These are phyloP conservation scores for Lentinus brumalis DNA, from an alignment of 768 basidiomycete species.

Conservation along the genomic window DNA sequence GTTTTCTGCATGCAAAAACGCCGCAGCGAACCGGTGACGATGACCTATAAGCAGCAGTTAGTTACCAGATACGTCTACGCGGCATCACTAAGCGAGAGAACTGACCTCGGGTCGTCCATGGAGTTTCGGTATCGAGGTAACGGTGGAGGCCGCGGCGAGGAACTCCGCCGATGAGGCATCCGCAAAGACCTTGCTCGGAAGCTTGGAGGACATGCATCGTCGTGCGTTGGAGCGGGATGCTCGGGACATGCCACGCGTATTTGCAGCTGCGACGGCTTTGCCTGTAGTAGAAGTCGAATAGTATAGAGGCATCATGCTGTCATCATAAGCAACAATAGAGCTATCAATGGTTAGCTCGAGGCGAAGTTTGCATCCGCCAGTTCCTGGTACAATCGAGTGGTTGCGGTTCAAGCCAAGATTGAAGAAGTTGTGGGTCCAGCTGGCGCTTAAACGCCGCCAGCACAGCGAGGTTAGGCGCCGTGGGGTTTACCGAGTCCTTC, in stretches of 20 bases:
- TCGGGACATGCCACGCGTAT: neutral
- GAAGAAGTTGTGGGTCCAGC: neutral
- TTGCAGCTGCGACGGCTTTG: neutral
- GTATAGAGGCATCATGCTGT: neutral
- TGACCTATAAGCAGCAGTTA: conserved; percentile 16
- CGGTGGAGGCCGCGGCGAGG: conserved; percentile 25
- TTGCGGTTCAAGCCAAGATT: too few relatives aligned
- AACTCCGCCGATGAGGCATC: conserved; percentile 25
- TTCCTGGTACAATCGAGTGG: too few relatives aligned
- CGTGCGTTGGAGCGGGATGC: neutral
- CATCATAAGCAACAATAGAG: too few relatives aligned
- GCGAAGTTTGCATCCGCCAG: too few relatives aligned
- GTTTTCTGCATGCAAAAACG: neutral
- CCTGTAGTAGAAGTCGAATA: neutral
- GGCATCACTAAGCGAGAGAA: neutral
- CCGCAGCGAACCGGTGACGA: conserved; percentile 27
- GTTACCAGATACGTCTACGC: neutral
- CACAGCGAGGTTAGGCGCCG: too few relatives aligned
- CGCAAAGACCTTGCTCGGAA: conserved; percentile 15
- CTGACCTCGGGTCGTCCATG: conserved; percentile 31
- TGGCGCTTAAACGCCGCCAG: too few relatives aligned
- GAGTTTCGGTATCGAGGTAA: conserved; percentile 23
- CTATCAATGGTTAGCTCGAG: too few relatives aligned
- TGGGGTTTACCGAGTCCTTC: too few relatives aligned
- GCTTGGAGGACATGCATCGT: conserved; percentile 6